Evolutionary conservation across 495 filamentous ascomycete species (phyloP), one percentile per base, ranked within the genome.

Genomic region (Lasiosphaeria hispida): DNA sequence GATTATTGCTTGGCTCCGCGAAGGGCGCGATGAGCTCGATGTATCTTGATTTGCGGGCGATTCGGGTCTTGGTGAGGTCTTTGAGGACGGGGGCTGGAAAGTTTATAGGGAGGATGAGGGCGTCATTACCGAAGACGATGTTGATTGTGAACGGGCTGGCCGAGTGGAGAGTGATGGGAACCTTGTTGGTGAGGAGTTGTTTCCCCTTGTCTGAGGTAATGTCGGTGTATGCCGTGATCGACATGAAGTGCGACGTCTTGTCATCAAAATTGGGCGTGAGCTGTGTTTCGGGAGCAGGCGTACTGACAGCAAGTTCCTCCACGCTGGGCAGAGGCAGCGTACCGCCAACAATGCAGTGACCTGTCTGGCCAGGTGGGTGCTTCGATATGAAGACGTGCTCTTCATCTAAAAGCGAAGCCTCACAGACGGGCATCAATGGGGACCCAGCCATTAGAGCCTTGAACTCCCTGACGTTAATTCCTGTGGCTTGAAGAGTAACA

Each of bases 21-120:
- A 77, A 45, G 19, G 72, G 66, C 11, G 69, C 76, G 33, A 70
- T 62, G 37, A 82, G 57, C 53, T 82, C 78, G 38, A 80, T 58
- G 57, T 75, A 80, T n/a, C 59, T 61, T 0, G 75, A 77, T 18
- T 58, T 78, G 49, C 78, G 74, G n/a, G 76, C 77, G 53, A 80
- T 71, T 42, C 71, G 68, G 3, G 68, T 72, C 35, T 69, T 75
- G 57, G 58, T 60, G 17, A 50, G 45, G 10, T 74, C 63, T 40
- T 58, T 59, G 5, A 58, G 39, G 10, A 83, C 70, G 0, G 79
- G 78, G 2, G 64, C 59, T 0, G 79, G 77, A 58, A 75, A 81
- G 8, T 55, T 60, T 18, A 79, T 33, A 35, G 63, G 57, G 10
- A 61, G 55, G 1, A 66, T 42, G 0, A 71, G 54, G 10, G 18